These are phyloP conservation scores for Sindora glabra DNA, from an alignment of 306 rosid genomes.

Conservation along the genomic window DNA sequence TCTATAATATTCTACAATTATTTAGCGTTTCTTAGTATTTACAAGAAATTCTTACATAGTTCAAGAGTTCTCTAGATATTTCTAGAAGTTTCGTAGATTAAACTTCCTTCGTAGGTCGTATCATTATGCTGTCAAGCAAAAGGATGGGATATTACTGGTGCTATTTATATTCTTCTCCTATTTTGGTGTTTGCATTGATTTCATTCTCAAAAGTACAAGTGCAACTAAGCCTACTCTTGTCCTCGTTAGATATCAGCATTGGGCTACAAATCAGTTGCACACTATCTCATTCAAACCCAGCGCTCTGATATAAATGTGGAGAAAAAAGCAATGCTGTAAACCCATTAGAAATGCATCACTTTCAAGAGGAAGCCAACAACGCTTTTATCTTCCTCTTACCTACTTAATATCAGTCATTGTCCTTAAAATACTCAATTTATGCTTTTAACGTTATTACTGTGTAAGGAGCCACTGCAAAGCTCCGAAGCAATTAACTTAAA, in stretches of 20 bases:
- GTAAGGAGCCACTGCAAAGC: too few species aligned
- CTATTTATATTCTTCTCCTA: slow-evolving; percentile 35
- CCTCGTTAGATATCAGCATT: slow-evolving; percentile 40
- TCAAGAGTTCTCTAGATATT: too few species aligned
- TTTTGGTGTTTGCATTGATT: background rate
- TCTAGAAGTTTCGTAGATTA: too few species aligned
- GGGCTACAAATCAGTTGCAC: slow-evolving; percentile 93
- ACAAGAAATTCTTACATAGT: too few species aligned
- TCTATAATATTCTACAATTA: too few species aligned
- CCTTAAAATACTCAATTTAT: background rate
- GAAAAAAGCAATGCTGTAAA: slow-evolving; percentile 26
- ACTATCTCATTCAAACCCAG: slow-evolving; percentile 77
- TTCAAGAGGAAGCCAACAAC: too few species aligned
- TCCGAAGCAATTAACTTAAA: too few species aligned
- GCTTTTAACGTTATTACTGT: too few species aligned
- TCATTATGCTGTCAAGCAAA: slow-evolving; percentile 63
- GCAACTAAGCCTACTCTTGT: slow-evolving; percentile 20
- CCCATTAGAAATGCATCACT: background rate
- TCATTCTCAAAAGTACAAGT: background rate
- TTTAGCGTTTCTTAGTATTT: too few species aligned
- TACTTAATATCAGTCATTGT: too few species aligned
- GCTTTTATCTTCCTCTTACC: too few species aligned
- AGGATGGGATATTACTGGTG: slow-evolving; percentile 89
- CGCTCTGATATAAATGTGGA: slow-evolving; percentile 28
- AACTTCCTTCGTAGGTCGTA: too few species aligned